phyloP scores from a whole-genome alignment of 768 basidiomycete genomes.

The Termitomyces bulborhizus region DNA sequence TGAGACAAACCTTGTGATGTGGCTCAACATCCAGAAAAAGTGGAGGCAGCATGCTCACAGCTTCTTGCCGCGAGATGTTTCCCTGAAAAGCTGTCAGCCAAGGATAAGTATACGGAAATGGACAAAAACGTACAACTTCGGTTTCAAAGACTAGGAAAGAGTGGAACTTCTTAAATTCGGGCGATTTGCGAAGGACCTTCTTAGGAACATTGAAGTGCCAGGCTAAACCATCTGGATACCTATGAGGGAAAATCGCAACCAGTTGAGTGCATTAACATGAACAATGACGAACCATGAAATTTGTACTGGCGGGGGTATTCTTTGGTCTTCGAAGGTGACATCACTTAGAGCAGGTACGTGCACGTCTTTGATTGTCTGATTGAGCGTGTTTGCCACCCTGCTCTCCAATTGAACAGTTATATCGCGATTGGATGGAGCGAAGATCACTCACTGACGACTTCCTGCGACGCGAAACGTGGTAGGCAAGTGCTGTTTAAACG shows the following conservation, averaged over 20 bases:
- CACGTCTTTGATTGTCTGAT: slow-evolving; percentile 65
- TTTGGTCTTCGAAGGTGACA: slow-evolving; percentile 70
- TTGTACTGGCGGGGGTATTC: slow-evolving; percentile 73
- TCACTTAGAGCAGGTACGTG: slow-evolving; percentile 75
- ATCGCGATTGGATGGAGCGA: not conserved
- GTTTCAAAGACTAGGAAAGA: slow-evolving; percentile 97
- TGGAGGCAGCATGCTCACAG: slow-evolving; percentile 98
- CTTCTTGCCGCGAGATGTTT: slow-evolving; percentile 94
- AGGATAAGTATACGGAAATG: not conserved
- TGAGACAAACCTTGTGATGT: slow-evolving; percentile 58
- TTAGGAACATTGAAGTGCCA: slow-evolving; percentile 97
- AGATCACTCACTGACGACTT: slow-evolving; percentile 61
- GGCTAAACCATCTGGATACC: slow-evolving; percentile 93
- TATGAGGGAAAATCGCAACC: slow-evolving; percentile 22
- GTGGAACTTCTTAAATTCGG: slow-evolving; percentile 93
- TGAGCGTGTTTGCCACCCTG: slow-evolving; percentile 69
- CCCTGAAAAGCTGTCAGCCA: slow-evolving; percentile 45
- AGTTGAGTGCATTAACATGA: not conserved
- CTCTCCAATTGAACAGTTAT: slow-evolving; percentile 5
- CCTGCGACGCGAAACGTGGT: slow-evolving; percentile 94
- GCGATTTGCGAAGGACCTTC: slow-evolving; percentile 76
- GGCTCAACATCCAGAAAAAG: slow-evolving; percentile 92
- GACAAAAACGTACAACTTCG: slow-evolving; percentile 68
- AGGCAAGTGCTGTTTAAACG: slow-evolving; percentile 69
- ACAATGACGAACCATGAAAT: slow-evolving; percentile 65